Conservation (phyloP, 345 rosid genomes). For the Arabis alpina region DNA sequence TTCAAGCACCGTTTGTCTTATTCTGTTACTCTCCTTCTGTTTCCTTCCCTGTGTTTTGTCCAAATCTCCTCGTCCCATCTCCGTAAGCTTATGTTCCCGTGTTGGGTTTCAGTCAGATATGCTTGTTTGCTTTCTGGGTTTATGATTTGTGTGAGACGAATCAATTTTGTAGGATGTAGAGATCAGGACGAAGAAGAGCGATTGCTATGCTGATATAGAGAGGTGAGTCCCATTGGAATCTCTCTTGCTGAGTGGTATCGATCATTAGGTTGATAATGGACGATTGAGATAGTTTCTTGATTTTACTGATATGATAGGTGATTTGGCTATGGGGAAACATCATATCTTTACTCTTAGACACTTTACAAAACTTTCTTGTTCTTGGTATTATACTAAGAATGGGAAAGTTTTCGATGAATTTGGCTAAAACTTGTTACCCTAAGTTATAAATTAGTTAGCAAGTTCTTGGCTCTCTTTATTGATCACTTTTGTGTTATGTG, state of each 20-base stretch:
- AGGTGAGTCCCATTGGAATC: conserved; percentile 46
- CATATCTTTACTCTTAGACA: too few species aligned
- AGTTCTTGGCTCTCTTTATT: background rate
- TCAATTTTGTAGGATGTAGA: conserved; percentile 55
- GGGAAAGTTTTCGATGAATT: too few species aligned
- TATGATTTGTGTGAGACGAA: background rate
- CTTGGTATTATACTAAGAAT: too few species aligned
- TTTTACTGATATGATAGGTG: background rate
- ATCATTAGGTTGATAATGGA: background rate
- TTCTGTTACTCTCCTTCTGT: conserved; percentile 39
- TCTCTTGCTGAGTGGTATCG: too few species aligned
- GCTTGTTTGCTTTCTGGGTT: background rate
- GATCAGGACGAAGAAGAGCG: conserved; percentile 63
- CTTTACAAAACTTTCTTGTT: too few species aligned
- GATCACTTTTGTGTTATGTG: conserved; percentile 21
- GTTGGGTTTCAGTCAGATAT: background rate
- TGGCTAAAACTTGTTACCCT: too few species aligned
- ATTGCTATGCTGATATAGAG: conserved; percentile 76
- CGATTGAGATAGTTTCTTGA: background rate
- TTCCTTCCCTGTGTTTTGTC: conserved; percentile 40
- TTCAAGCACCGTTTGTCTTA: conserved; percentile 13
- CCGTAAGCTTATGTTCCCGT: conserved; percentile 45
- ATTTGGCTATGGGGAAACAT: too few species aligned
- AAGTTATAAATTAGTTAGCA: background rate
- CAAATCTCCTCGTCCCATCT: conserved; percentile 59